Evolutionary conservation across 441 rosid genomes (phyloP), one percentile per base, ranked within the genome.

Genomic region (Arabidopsis hybrid): DNA sequence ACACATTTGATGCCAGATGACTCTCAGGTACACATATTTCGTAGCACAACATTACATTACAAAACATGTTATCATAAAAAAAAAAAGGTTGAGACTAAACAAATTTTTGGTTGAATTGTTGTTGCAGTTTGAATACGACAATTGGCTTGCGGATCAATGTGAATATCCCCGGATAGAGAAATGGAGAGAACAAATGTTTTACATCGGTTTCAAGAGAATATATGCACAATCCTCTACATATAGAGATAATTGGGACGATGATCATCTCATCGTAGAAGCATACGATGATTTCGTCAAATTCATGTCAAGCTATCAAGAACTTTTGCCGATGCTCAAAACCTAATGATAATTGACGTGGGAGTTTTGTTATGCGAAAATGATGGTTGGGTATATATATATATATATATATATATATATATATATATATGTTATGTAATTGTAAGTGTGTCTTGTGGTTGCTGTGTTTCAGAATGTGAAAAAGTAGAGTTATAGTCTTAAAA

Each of bases 221-320:
- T 65, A 0, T 1, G 26, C 26, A 16, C 78, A 65, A 6, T 89
- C 90, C 4, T 86, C 86, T 57, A 78, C 86, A 13, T 86, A 84
- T 56, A 86, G 94, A 0, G 97, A 91, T 71, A 86, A 87, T 64
- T 87, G 91, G 96, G 92, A 84, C 3, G 98, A 89, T 65, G 73
- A 87, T 17, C 70, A 81, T 70, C 78, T 86, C 78, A 59, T 87
- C 49, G 51, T 43, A 8, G 82, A 84, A 81, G 86, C 83, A 17
- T 71, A 80, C n/a, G 66, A 78, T 34, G 86, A 80, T 46, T 83
- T 83, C 62, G 35, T 50, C 17, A 83, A 80, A 14, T 72, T 17
- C 40, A 72, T 40, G 64, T 73, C 81, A 56, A 56, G 57, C 16
- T 65, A 77, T 60, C 64, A 36, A 2, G 72, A 77, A 16, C 76